These are phyloP conservation scores for Penicillium antarcticum DNA, from an alignment of 495 filamentous ascomycete species.

Conservation along the genomic window DNA sequence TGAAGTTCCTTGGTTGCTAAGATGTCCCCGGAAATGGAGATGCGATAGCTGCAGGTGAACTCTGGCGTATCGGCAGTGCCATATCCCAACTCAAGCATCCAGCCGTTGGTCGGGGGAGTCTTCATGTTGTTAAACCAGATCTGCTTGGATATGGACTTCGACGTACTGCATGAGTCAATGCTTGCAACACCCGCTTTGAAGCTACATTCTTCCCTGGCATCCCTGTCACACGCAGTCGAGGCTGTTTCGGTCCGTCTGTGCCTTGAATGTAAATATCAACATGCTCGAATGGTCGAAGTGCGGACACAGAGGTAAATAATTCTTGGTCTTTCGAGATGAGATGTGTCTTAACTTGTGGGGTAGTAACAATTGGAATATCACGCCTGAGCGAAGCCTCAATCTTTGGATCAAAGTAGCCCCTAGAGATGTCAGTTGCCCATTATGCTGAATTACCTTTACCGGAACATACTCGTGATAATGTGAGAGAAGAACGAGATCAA, in stretches of 20 bases:
- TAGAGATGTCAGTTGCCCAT: slow-evolving; percentile 11
- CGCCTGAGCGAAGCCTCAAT: slow-evolving; percentile 58
- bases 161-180: slow-evolving; percentile 54
- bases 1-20: slow-evolving; percentile 60
- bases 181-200: slow-evolving; percentile 37
- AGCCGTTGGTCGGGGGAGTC: slow-evolving; percentile 70
- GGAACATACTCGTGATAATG: slow-evolving; percentile 58
- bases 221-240: slow-evolving; percentile 55
- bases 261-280: slow-evolving; percentile 46
- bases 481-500: slow-evolving; percentile 60
- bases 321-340: slow-evolving; percentile 43
- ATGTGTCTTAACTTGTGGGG: slow-evolving; percentile 56
- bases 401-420: slow-evolving; percentile 61
- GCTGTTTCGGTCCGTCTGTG: slow-evolving; percentile 3
- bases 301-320: slow-evolving; percentile 52
- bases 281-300: slow-evolving; percentile 54
- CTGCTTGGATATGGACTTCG: not conserved
- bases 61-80: slow-evolving; percentile 10
- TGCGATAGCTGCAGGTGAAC: slow-evolving; percentile 54
- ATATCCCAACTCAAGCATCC: slow-evolving; percentile 65
- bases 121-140: slow-evolving; percentile 5
- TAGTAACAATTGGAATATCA: slow-evolving; percentile 62
- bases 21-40: slow-evolving; percentile 76
- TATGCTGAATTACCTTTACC: too few relatives aligned
- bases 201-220: slow-evolving; percentile 74